Base-by-base conservation (phyloP, 2,329 filamentous ascomycete species). In the Calonectria leucothoes region DNA sequence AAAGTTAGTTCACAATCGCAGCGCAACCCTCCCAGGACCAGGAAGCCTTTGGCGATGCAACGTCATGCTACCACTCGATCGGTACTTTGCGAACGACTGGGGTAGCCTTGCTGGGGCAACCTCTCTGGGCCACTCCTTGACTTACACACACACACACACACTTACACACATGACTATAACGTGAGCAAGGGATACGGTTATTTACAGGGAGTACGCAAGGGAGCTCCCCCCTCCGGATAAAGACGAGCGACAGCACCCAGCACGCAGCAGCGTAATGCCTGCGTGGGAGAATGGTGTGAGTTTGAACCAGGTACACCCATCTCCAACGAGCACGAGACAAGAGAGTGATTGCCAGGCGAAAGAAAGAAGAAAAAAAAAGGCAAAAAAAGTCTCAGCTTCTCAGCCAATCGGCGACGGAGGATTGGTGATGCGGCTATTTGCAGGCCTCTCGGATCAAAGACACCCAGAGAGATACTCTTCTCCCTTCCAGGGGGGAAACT, bases 31-130 rank as follows among this genome's bases (percentile, higher is more conserved):
- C 35, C 33, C 35, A 39, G 35, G 23, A 61, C 33, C 23, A 25
- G 55, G 55, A 61, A 61, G 35, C n/a, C n/a, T 31, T 52, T 69
- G 33, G 35, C 17, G 33, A 59, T 68, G 61, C 49, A 69, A 69
- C 66, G 23, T 51, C 61, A 35, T 15, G 4, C 59, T 20, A 14
- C 49, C 45, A 23, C 65, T 49, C 57, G 57, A 69, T 59, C 48
- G 20, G 65, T 51, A 48, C 29, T 25, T 61, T 39, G 31, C 29
- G 27, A 57, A 52, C 64, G 17, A n/a, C 48, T 59, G 59, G 59
- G 57, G 49, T n/a, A 29, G 20, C 39, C 49, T 29, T 29, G 57
- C 29, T 63, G 27, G 51, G 29, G 17, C 45, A 69, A 65, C 59
- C 57, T 31, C 29, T 23, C 29, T 23, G 31, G 69, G 61, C 23